These are phyloP conservation scores for Medicago ruthenica DNA, from an alignment of 306 rosid genomes.

Conservation along the genomic window DNA sequence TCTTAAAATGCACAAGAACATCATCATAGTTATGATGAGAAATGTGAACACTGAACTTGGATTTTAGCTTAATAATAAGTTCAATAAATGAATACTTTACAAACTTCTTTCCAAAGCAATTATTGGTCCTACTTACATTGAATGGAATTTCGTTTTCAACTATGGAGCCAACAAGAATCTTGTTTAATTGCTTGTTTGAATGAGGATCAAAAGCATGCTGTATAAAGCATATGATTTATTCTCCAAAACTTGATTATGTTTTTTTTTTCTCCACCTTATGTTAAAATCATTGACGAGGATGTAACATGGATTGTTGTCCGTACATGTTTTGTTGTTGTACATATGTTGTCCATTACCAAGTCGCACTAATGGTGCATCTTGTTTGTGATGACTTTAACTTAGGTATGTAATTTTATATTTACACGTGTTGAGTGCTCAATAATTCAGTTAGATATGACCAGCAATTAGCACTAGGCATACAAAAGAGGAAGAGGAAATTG, in stretches of 20 bases:
- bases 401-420: background rate
- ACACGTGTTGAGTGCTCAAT: constrained; percentile 14
- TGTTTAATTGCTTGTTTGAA: constrained; percentile 10
- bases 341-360: background rate
- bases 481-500: too few relatives aligned
- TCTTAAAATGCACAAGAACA: background rate
- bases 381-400: background rate
- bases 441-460: background rate
- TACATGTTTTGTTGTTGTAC: background rate
- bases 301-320: constrained; percentile 16
- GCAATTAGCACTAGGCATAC: background rate
- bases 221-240: background rate
- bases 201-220: background rate
- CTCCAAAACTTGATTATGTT: background rate
- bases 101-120: background rate
- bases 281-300: background rate
- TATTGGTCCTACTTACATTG: background rate
- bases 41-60: background rate
- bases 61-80: background rate
- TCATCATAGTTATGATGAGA: constrained; percentile 2
- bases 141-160: background rate
- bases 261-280: background rate
- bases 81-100: background rate
- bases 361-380: background rate
- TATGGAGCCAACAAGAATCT: background rate